phyloP scores from a whole-genome alignment of 2,329 filamentous ascomycete species.

The Penicillium hordei region DNA sequence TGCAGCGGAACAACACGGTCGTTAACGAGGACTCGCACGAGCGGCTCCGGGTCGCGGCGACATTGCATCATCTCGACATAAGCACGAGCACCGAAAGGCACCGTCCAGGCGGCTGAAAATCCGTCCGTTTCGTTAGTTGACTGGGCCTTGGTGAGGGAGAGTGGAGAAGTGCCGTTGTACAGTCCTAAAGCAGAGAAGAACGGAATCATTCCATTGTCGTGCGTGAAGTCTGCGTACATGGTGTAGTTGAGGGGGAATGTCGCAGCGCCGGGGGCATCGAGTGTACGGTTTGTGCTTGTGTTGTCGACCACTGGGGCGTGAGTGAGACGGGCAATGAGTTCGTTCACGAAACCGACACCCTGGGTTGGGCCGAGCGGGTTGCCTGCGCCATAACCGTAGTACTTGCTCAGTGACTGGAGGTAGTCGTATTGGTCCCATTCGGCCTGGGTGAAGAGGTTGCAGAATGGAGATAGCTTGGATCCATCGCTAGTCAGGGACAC shows the following conservation, averaged over 20 bases:
- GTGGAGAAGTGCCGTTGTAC: constrained; percentile 64
- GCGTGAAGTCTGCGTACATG: constrained; percentile 86
- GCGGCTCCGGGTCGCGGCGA: constrained; percentile 55
- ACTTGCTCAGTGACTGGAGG: constrained; percentile 76
- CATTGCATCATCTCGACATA: constrained; percentile 89
- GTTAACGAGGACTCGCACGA: constrained; percentile 79
- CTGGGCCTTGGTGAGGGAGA: constrained; percentile 52
- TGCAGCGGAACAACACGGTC: constrained; percentile 73
- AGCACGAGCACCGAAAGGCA: constrained; percentile 76
- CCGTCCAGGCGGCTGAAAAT: constrained; percentile 73
- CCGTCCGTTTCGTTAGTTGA: constrained; percentile 59
- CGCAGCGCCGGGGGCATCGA: constrained; percentile 59
- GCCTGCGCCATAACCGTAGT: constrained; percentile 76
- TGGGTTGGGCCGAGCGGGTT: constrained; percentile 79
- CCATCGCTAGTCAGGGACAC: constrained; percentile 59
- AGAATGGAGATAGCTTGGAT: constrained; percentile 66
- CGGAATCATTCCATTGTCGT: constrained; percentile 82
- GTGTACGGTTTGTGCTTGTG: constrained; percentile 74
- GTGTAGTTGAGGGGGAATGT: constrained; percentile 71
- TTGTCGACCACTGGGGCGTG: constrained; percentile 65
- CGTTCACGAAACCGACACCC: constrained; percentile 83
- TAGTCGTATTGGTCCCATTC: constrained; percentile 84
- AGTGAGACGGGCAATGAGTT: constrained; percentile 80
- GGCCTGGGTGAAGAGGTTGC: constrained; percentile 66
- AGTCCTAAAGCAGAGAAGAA: constrained; percentile 76